phyloP scores from a whole-genome alignment of 169 alveolate species.

The Prorocentrum cordatum region DNA sequence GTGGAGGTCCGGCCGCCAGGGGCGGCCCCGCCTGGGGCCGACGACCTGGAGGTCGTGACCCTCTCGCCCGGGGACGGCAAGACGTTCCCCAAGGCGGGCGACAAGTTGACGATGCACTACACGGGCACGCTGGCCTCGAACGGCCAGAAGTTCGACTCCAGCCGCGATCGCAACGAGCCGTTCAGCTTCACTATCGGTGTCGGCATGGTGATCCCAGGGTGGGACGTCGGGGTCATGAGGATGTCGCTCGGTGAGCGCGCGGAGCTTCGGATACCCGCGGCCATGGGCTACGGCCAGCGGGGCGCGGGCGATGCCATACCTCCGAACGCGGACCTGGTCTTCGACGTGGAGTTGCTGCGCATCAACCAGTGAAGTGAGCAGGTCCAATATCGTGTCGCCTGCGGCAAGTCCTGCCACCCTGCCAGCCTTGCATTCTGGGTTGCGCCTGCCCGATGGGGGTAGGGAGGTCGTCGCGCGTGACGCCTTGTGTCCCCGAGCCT shows the following conservation, averaged over 20 bases:
- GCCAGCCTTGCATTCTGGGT: background rate
- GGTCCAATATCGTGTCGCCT: no score
- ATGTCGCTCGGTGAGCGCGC: slow-evolving; percentile 27
- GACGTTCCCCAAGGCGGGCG: background rate
- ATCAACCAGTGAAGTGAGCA: background rate
- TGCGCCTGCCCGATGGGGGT: no score
- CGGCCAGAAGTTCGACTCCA: slow-evolving; percentile 14
- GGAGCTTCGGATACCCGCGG: slow-evolving; percentile 62
- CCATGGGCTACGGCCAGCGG: slow-evolving; percentile 60
- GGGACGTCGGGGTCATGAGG: background rate
- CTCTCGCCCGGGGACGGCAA: no score
- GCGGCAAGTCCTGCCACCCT: no score
- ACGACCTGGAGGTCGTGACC: no score
- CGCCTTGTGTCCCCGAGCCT: no score
- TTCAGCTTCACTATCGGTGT: slow-evolving; percentile 55
- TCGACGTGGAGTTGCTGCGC: background rate
- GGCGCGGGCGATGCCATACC: slow-evolving; percentile 62
- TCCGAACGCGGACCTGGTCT: slow-evolving; percentile 4
- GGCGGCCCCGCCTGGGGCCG: no score
- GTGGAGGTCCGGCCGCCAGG: no score
- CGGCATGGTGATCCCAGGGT: slow-evolving; percentile 30
- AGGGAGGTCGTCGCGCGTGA: no score
- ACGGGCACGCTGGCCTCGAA: background rate
- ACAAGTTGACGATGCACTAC: slow-evolving; percentile 3
- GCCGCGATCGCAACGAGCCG: background rate